phyloP scores from a whole-genome alignment of 2,329 filamentous ascomycete species.

The Triangularia verruculosa region DNA sequence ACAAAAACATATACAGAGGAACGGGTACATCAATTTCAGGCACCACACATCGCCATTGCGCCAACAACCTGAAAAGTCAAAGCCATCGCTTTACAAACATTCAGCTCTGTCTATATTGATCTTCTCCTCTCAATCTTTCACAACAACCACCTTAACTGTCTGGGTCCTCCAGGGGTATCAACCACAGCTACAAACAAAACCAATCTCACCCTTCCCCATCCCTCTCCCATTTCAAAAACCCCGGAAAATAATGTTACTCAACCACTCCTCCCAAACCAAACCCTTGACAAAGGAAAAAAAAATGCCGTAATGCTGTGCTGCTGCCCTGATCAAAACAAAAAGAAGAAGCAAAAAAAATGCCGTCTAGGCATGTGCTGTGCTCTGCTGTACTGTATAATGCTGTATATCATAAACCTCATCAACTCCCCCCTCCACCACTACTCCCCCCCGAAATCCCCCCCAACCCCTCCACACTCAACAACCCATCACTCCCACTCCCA shows the following conservation, averaged over 20 bases:
- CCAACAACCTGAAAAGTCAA: too few relatives aligned
- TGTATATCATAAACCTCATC: neutral
- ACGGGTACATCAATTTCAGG: too few relatives aligned
- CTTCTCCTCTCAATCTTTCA: too few relatives aligned
- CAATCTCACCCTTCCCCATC: too few relatives aligned
- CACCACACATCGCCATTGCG: too few relatives aligned
- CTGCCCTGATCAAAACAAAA: too few relatives aligned
- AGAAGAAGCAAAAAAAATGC: neutral
- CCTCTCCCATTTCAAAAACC: neutral
- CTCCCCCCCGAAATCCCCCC: neutral
- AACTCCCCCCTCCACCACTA: neutral
- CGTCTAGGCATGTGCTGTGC: neutral
- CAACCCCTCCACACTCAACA: neutral
- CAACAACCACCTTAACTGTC: too few relatives aligned
- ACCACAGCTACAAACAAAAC: neutral
- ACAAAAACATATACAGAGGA: too few relatives aligned
- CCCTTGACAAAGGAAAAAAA: neutral
- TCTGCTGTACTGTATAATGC: neutral
- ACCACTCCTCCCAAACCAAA: neutral
- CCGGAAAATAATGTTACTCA: neutral
- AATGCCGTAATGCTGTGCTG: neutral
- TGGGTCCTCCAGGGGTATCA: neutral
- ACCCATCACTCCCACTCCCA: neutral
- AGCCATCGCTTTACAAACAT: too few relatives aligned
- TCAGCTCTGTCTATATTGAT: too few relatives aligned